Base-by-base conservation (phyloP, 345 rosid species). In the Syzygium aromaticum region DNA sequence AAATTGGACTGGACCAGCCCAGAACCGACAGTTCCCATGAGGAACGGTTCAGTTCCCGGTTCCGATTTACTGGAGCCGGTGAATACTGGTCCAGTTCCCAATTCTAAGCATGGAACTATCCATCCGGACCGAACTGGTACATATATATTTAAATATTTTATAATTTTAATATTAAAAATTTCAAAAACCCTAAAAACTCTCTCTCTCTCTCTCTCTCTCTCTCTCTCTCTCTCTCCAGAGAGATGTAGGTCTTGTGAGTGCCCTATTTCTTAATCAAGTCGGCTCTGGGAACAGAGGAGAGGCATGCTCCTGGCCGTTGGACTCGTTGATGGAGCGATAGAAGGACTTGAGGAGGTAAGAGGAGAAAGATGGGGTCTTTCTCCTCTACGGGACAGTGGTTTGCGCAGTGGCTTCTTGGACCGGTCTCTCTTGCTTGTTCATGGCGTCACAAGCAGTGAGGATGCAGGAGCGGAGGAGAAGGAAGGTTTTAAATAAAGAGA, bases 301-400 rank as follows among this genome's bases (percentile, higher is more conserved):
- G 21, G 87, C 89, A 30, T 56, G 86, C 46, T 89, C 84, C 4
- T 86, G 86, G 25, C 86, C 92, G 87, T 52, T 86, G 14, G 98
- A 85, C 61, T 93, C 92, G 30, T 95, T 96, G 15, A 93, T 93
- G 28, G 98, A 96, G 51, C 95, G 96, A 87, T 91, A 93, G 73
- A 96, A 92, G 54, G 97, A 87, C 52, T 96, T 98, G 25, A 96
- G 96, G 77, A 95, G 92, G 73, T 94, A 91, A 8, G 99, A 95
- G 86, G 99, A 96, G 92, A 96, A 96, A 56, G 99, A 96, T 33
- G 97, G 96, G 78, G 96, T 92, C 89, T 95, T 93, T 87, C 94
- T 95, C 77, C 93, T 94, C 28, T 92, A 98, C 87, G 93, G 92
- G 57, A 91, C 17, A 3, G 91, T 83, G 38, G 80, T 25, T 5